Conservation (phyloP, 108 stramenopile genomes). For the Skeletonema menzelii region DNA sequence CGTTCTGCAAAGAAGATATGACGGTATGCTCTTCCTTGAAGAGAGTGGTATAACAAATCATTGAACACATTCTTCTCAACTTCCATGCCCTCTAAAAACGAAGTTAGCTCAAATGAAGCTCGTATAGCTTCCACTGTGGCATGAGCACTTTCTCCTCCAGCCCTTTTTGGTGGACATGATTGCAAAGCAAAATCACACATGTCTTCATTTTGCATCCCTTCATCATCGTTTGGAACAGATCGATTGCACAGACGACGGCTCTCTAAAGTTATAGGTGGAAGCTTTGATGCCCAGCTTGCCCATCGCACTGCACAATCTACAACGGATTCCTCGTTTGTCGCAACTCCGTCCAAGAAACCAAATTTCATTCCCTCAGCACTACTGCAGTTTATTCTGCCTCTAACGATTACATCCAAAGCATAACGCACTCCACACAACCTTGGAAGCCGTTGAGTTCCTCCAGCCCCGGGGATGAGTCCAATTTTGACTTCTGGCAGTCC, state of each 20-base stretch:
- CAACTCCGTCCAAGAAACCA: slow-evolving; percentile 67
- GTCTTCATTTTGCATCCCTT: slow-evolving; percentile 44
- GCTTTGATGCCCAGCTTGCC: slow-evolving; percentile 58
- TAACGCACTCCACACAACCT: slow-evolving; percentile 75
- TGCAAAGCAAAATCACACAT: slow-evolving; percentile 62
- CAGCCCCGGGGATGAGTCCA: slow-evolving; percentile 95
- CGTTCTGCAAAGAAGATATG: slow-evolving; percentile 97
- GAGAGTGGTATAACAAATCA: slow-evolving; percentile 52
- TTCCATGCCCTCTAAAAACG: slow-evolving; percentile 66
- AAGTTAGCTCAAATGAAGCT: slow-evolving; percentile 55
- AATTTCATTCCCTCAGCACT: slow-evolving; percentile 51
- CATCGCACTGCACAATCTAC: slow-evolving; percentile 55
- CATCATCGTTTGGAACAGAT: slow-evolving; percentile 41
- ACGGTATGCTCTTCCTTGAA: slow-evolving; percentile 83
- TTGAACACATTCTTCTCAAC: slow-evolving; percentile 72
- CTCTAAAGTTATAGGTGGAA: slow-evolving; percentile 43
- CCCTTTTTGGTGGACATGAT: slow-evolving; percentile 64
- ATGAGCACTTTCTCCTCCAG: slow-evolving; percentile 73
- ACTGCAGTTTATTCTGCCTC: slow-evolving; percentile 66
- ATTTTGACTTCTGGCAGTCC: slow-evolving; percentile 95
- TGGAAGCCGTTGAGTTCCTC: slow-evolving; percentile 97
- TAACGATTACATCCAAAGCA: slow-evolving; percentile 86
- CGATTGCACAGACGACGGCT: slow-evolving; percentile 51
- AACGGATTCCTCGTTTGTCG: slow-evolving; percentile 24
- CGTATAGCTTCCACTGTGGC: slow-evolving; percentile 79